Percentiles rank a stretch among this genome's conserved stretches.
phyloP scores from a whole-genome alignment of 768 basidiomycete species.

The Hypsizygus marmoreus region DNA sequence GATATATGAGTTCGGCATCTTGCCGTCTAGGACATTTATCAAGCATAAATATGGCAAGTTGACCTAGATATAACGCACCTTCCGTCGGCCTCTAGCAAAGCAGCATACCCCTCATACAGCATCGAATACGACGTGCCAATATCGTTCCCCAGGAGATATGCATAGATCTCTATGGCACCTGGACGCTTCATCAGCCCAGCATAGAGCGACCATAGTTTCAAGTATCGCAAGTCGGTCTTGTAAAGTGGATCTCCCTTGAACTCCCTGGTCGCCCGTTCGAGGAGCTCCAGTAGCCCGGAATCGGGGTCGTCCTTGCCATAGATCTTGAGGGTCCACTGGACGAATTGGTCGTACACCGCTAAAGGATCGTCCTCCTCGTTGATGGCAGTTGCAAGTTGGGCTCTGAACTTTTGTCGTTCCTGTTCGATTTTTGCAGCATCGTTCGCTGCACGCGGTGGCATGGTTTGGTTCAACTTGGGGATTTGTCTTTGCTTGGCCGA shows the following conservation, averaged over 20 bases:
- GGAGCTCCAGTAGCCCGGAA: conserved; percentile 76
- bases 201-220: conserved; percentile 90
- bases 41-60: not conserved
- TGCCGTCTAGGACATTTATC: conserved; percentile 46
- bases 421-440: conserved; percentile 27
- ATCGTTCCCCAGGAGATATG: conserved; percentile 68
- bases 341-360: conserved; percentile 81
- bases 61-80: conserved; percentile 54
- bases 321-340: conserved; percentile 85
- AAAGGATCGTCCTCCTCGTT: conserved; percentile 86
- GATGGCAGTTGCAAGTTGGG: conserved; percentile 51
- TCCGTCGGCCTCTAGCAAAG: conserved; percentile 70
- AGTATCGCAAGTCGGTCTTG: conserved; percentile 84
- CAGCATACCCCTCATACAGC: conserved; percentile 91
- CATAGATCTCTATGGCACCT: conserved; percentile 69
- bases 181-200: conserved; percentile 77
- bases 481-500: conserved; percentile 14
- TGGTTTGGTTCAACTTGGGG: conserved; percentile 13
- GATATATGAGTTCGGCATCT: conserved; percentile 83
- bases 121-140: conserved; percentile 78
- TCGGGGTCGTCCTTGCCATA: conserved; percentile 68
- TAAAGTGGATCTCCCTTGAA: conserved; percentile 87
- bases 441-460: conserved; percentile 16
- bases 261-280: conserved; percentile 80
- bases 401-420: conserved; percentile 38